These are phyloP conservation scores for Neonothopanus nambi DNA, from an alignment of 1,284 basidiomycete species.

Conservation along the genomic window DNA sequence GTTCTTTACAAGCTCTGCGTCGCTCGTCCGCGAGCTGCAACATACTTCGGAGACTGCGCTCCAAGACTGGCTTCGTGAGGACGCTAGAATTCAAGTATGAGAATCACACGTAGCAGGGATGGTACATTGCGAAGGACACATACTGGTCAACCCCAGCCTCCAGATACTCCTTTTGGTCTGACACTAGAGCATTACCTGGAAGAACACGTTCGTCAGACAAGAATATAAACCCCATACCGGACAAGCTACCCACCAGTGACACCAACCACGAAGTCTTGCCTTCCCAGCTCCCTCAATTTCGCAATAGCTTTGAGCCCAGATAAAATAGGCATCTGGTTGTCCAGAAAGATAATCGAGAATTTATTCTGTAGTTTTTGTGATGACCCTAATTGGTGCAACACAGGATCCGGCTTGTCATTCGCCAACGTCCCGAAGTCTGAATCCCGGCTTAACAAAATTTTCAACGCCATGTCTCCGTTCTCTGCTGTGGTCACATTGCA, in stretches of 20 bases:
- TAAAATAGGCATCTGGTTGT: conserved; percentile 87
- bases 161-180: conserved; percentile 57
- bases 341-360: conserved; percentile 79
- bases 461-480: conserved; percentile 81
- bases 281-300: conserved; percentile 65
- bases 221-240: not conserved
- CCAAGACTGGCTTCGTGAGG: conserved; percentile 69
- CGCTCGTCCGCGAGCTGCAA: conserved; percentile 54
- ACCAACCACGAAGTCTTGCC: conserved; percentile 77
- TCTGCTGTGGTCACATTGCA: conserved; percentile 82
- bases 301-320: conserved; percentile 74
- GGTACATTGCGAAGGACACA: conserved; percentile 25
- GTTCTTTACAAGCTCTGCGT: conserved; percentile 29
- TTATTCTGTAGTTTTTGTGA: conserved; percentile 19
- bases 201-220: not conserved
- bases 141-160: conserved; percentile 78
- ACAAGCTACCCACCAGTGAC: conserved; percentile 60
- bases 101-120: conserved; percentile 14
- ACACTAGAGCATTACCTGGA: conserved; percentile 46
- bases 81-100: conserved; percentile 38
- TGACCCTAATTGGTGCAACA: conserved; percentile 5
- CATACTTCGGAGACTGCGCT: conserved; percentile 51
- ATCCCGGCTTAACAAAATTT: conserved; percentile 59
- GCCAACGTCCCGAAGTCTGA: conserved; percentile 21
- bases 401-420: conserved; percentile 6